phyloP scores from a whole-genome alignment of 1,284 basidiomycete genomes.

The Ceratobasidium sp. region DNA sequence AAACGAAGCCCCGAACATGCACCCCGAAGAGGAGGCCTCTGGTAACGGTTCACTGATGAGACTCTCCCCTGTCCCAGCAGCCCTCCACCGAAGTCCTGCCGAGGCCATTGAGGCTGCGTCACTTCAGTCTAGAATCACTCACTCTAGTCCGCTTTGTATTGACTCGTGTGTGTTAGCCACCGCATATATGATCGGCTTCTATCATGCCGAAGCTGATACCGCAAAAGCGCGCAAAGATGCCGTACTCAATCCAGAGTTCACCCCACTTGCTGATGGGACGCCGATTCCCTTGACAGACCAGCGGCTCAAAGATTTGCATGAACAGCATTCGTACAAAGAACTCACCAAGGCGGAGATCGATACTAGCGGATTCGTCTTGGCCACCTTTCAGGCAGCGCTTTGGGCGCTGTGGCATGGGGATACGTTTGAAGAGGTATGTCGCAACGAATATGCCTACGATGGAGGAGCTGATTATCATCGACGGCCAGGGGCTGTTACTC shows the following conservation, averaged over 20 bases:
- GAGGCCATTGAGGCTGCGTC: slow-evolving; percentile 32
- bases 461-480: background rate
- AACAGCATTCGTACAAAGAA: slow-evolving; percentile 34
- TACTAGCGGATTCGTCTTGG: slow-evolving; percentile 39
- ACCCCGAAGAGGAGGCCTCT: slow-evolving; percentile 18
- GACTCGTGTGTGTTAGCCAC: slow-evolving; percentile 38
- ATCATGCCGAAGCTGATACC: slow-evolving; percentile 30
- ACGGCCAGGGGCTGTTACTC: slow-evolving; percentile 35
- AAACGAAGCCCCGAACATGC: slow-evolving; percentile 6
- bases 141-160: slow-evolving; percentile 30
- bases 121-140: slow-evolving; percentile 36
- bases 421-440: slow-evolving; percentile 39
- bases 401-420: slow-evolving; percentile 37
- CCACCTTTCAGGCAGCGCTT: slow-evolving; percentile 40
- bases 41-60: slow-evolving; percentile 42
- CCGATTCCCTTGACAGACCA: slow-evolving; percentile 8
- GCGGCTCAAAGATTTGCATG: slow-evolving; percentile 6
- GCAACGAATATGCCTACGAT: background rate
- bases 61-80: slow-evolving; percentile 37
- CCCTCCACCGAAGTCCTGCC: slow-evolving; percentile 20
- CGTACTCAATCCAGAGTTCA: slow-evolving; percentile 36
- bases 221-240: slow-evolving; percentile 34
- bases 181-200: slow-evolving; percentile 40
- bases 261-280: slow-evolving; percentile 25
- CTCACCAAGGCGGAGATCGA: slow-evolving; percentile 15